Conservation (phyloP, 164 flowering plant species). For the Pachysandra terminalis region DNA sequence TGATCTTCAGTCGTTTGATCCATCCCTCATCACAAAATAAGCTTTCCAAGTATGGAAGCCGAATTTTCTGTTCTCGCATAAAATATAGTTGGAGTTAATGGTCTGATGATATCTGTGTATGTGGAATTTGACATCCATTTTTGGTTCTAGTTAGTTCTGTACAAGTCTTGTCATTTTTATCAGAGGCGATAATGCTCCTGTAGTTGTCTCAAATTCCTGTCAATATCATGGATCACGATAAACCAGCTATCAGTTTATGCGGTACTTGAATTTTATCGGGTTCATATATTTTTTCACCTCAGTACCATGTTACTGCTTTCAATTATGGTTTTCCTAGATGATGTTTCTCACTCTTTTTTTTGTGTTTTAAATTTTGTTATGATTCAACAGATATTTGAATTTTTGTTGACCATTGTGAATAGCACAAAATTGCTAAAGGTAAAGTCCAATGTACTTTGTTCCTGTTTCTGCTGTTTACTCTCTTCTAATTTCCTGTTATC, state of each 20-base stretch:
- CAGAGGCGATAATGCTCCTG: too few relatives aligned
- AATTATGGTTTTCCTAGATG: not conserved
- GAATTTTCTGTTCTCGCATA: too few relatives aligned
- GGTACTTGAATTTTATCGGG: not conserved
- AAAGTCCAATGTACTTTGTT: slow-evolving; percentile 1
- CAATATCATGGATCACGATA: not conserved
- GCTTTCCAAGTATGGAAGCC: too few relatives aligned
- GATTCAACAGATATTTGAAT: slow-evolving; percentile 72
- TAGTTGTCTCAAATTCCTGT: not conserved
- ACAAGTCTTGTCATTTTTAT: too few relatives aligned
- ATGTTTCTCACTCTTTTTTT: not conserved
- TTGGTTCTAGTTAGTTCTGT: too few relatives aligned
- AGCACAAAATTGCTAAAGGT: slow-evolving; percentile 66
- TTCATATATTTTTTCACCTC: too few relatives aligned
- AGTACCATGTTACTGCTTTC: not conserved
- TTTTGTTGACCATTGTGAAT: slow-evolving; percentile 73
- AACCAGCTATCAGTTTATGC: not conserved
- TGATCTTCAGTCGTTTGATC: too few relatives aligned
- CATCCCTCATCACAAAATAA: too few relatives aligned
- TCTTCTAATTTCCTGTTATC: not conserved
- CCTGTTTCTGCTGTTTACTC: not conserved
- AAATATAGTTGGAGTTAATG: too few relatives aligned
- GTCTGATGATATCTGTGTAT: too few relatives aligned
- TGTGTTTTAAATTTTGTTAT: slow-evolving; percentile 2
- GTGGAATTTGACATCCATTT: too few relatives aligned